phyloP scores from a whole-genome alignment of 495 filamentous ascomycete genomes.

The Lepidopterella palustris region DNA sequence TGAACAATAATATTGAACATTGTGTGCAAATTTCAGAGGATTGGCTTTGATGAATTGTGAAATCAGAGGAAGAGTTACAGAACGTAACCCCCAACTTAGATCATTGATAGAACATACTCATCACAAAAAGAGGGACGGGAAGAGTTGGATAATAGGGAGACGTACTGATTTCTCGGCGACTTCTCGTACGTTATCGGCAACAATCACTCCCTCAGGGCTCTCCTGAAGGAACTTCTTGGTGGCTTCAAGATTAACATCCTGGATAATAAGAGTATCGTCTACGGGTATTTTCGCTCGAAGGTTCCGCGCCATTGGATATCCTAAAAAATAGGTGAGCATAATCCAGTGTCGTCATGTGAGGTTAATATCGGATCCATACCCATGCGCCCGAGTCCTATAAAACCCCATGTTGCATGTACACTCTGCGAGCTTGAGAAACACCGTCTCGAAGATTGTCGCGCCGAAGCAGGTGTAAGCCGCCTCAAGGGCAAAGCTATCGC shows the following conservation, averaged over 20 bases:
- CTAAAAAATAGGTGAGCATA: conserved; percentile 28
- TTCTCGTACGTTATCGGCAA: conserved; percentile 37
- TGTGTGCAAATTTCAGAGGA: conserved; percentile 35
- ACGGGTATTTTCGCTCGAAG: conserved; percentile 39
- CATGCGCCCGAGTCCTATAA: conserved; percentile 42
- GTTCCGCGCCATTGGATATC: conserved; percentile 49
- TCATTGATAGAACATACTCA: conserved; percentile 38
- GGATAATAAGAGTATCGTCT: conserved; percentile 40
- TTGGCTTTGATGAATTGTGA: conserved; percentile 37
- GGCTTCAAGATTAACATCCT: conserved; percentile 42
- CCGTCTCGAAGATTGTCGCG: conserved; percentile 8
- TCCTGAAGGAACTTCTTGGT: conserved; percentile 36
- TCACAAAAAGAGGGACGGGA: conserved; percentile 21
- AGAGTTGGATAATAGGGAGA: conserved; percentile 7
- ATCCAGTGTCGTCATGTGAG: conserved; percentile 1
- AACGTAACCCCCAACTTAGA: conserved; percentile 41
- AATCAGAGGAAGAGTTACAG: conserved; percentile 36
- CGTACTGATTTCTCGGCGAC: conserved; percentile 43
- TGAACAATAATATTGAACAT: background rate
- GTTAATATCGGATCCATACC: conserved; percentile 23
- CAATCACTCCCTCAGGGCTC: conserved; percentile 30
- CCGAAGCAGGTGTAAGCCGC: conserved; percentile 4
- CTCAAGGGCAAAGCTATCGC: conserved; percentile 17
- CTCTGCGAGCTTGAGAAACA: conserved; percentile 26
- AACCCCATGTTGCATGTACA: conserved; percentile 34